Conservation (phyloP, 2,329 filamentous ascomycete species). For the Aplosporella prunicola region DNA sequence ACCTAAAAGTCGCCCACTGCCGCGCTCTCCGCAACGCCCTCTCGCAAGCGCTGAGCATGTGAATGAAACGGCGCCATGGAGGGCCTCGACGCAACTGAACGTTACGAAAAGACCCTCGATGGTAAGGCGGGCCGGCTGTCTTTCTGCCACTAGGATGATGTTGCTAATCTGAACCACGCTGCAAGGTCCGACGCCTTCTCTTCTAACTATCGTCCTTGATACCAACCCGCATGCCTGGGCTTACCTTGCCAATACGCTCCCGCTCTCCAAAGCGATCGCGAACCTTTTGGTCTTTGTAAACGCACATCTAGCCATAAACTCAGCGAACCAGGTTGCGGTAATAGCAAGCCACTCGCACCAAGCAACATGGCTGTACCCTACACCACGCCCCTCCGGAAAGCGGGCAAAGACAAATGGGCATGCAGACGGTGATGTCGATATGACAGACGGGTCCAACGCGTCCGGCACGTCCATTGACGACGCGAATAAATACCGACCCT, state of each 20-base stretch:
- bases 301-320: constrained; percentile 87
- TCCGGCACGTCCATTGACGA: constrained; percentile 27
- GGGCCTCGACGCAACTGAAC: constrained; percentile 51
- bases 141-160: not conserved
- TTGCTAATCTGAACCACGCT: constrained; percentile 2
- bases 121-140: constrained; percentile 17
- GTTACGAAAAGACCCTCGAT: constrained; percentile 30
- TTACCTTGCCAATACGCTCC: constrained; percentile 60
- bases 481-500: constrained; percentile 90
- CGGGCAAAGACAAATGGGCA: constrained; percentile 1
- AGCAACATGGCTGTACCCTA: constrained; percentile 83
- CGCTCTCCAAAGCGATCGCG: constrained; percentile 75
- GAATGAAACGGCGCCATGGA: constrained; percentile 56
- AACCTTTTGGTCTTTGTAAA: constrained; percentile 95
- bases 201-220: constrained; percentile 85
- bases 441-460: constrained; percentile 14
- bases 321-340: constrained; percentile 84
- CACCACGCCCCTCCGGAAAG: constrained; percentile 22
- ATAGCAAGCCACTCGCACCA: constrained; percentile 82
- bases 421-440: constrained; percentile 5
- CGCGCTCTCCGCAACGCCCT: constrained; percentile 2
- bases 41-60: too few relatives aligned
- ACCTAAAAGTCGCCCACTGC: too few relatives aligned
- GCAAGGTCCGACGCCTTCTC: constrained; percentile 57
- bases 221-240: constrained; percentile 95